Evolutionary conservation across 352 stramenopile genomes (phyloP).

Genomic region (Chrysophaeum taylorii): DNA sequence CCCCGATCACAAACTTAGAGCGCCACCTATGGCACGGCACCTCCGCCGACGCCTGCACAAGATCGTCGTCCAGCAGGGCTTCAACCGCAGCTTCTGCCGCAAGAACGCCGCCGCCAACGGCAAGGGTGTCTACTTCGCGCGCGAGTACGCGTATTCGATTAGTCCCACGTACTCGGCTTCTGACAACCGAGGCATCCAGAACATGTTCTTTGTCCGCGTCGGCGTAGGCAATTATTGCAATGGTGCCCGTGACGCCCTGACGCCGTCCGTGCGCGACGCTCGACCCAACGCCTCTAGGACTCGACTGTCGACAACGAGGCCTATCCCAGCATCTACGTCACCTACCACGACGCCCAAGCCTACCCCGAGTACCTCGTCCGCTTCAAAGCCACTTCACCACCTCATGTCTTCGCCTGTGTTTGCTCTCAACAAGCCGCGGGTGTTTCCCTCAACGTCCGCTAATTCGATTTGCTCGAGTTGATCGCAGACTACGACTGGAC

Average conservation of each 20-base stretch:
- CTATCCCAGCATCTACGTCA: not conserved
- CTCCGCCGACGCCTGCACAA: not conserved
- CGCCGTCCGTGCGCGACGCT: conserved; percentile 2
- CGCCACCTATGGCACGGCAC: not conserved
- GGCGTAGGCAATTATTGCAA: conserved; percentile 18
- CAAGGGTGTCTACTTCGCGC: conserved; percentile 23
- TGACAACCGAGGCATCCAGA: conserved; percentile 12
- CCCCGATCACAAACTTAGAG: not conserved
- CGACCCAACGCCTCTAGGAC: not conserved
- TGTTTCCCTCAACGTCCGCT: too few relatives aligned
- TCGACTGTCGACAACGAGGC: not conserved
- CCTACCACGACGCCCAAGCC: conserved; percentile 2
- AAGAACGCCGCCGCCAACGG: conserved; percentile 9
- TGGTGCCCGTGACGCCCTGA: conserved; percentile 6
- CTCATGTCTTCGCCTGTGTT: too few relatives aligned
- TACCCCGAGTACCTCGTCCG: conserved; percentile 6
- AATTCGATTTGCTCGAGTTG: too few relatives aligned
- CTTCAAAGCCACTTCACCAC: too few relatives aligned
- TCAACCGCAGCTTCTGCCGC: conserved; percentile 13
- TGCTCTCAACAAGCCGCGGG: too few relatives aligned
- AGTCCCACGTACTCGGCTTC: conserved; percentile 6
- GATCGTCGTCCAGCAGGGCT: conserved; percentile 18
- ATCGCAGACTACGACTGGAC: too few relatives aligned
- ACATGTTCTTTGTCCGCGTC: conserved; percentile 14
- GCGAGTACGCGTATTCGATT: conserved; percentile 13